phyloP scores from a whole-genome alignment of 1,139 yeast species.

The Debaryomyces singareniensis region DNA sequence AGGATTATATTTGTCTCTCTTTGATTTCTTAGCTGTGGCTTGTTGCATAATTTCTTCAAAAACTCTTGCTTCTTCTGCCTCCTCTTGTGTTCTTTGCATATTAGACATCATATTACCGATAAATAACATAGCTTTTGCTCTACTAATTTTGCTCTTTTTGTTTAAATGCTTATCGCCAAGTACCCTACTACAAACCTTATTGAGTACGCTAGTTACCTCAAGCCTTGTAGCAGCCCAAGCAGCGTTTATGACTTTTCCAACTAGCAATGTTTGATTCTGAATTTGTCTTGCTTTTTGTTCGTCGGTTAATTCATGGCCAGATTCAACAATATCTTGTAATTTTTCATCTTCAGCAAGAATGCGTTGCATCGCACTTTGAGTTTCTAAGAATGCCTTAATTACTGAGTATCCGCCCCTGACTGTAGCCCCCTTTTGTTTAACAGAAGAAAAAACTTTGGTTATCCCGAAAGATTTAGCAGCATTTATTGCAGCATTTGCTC shows the following conservation, averaged over 20 bases:
- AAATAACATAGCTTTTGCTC: constrained; percentile 55
- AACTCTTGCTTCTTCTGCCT: constrained; percentile 67
- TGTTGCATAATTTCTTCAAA: constrained; percentile 75
- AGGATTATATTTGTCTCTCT: constrained; percentile 10
- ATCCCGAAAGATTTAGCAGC: constrained; percentile 41
- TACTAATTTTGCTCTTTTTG: constrained; percentile 43
- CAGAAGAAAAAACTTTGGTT: constrained; percentile 46
- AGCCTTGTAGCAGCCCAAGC: constrained; percentile 78
- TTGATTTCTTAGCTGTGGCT: constrained; percentile 48
- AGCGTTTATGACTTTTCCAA: constrained; percentile 69
- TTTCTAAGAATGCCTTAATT: constrained; percentile 37
- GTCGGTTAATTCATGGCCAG: constrained; percentile 26
- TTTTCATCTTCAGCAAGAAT: constrained; percentile 46
- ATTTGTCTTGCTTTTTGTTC: constrained; percentile 49
- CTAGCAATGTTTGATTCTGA: constrained; percentile 58
- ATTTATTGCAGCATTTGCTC: constrained; percentile 42
- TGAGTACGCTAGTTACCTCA: constrained; percentile 62
- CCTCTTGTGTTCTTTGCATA: constrained; percentile 59
- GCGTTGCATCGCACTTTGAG: constrained; percentile 33
- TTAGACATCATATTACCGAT: constrained; percentile 52
- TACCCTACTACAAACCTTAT: constrained; percentile 57
- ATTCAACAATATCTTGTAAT: constrained; percentile 25
- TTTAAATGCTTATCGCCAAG: constrained; percentile 50
- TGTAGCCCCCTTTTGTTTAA: constrained; percentile 32
- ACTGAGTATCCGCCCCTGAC: constrained; percentile 35